Base-by-base conservation (phyloP, 306 rosid genomes). In the Alnus glutinosa region DNA sequence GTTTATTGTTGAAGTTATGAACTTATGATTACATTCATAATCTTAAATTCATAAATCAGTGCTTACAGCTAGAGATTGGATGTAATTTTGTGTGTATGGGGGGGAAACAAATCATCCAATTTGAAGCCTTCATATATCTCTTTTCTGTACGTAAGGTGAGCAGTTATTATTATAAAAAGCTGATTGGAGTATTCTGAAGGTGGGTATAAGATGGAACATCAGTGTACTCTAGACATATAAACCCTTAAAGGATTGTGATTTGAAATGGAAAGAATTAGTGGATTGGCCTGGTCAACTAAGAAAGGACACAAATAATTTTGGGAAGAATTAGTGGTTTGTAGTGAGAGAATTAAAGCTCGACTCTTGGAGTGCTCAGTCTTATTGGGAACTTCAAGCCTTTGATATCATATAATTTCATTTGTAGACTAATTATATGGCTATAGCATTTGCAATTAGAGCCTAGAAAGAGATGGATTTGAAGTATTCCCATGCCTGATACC, bases 1-100 rank as follows among this genome's bases (percentile, higher is more conserved):
- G n/a, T 37, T 76, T 62, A 12, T 75, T 55, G 54, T 80, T 52
- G 4, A 28, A n/a, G 70, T 54, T 52, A 11, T 70, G 64, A 59
- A 61, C 16, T 19, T 55, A 78, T 14, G 75, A 64, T 23, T 36
- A 51, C 63, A 66, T 18, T 51, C 54, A 49, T 66, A 14, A 42
- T 16, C 37, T 2, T 32, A 70, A 55, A 11, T 12, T 62, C 36
- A 62, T 34, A 62, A 62, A 12, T 70, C 48, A 57, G n/a, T 47
- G 4, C 19, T 19, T 57, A 57, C 14, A 46, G 36, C 76, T 55
- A 30, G 75, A 62, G 16, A 14, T 34, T 39, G 42, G 28, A 49
- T 42, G 36, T 23, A 63, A 62, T 48, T 67, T 48, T 48, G 13
- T 49, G 52, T 9, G 52, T 49, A 10, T 42, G 5, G 42, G 42